Conservation (phyloP, 305 asterid genomes). For the Fraxinus ornus region DNA sequence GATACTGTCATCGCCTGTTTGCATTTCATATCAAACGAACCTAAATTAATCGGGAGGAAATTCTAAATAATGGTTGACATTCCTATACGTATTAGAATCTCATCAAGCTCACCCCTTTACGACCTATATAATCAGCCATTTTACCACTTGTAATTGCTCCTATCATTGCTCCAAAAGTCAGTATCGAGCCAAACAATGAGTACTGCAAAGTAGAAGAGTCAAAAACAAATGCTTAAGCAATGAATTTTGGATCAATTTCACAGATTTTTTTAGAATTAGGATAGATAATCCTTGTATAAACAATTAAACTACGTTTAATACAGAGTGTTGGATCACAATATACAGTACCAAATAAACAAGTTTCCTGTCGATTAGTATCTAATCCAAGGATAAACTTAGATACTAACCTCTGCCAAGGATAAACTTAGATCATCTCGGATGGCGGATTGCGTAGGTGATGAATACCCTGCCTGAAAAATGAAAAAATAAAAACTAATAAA, state of each 20-base stretch:
- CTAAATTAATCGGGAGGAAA: constrained; percentile 2
- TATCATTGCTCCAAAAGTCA: constrained; percentile 94
- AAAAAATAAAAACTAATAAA: background rate
- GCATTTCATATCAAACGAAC: constrained; percentile 17
- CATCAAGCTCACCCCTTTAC: constrained; percentile 71
- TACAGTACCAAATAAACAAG: background rate
- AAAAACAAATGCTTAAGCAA: background rate
- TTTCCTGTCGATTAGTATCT: background rate
- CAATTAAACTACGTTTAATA: background rate
- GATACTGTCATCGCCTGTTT: constrained; percentile 84
- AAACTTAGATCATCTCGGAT: constrained; percentile 64
- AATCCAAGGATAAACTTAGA: no score
- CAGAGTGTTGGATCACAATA: background rate
- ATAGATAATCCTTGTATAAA: background rate
- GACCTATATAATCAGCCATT: constrained; percentile 74
- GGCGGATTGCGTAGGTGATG: constrained; percentile 83
- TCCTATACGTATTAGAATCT: background rate
- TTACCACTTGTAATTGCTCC: constrained; percentile 92
- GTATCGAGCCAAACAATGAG: constrained; percentile 85
- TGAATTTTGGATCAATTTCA: constrained; percentile 6
- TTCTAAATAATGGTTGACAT: background rate
- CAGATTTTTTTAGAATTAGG: background rate
- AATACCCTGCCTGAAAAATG: constrained; percentile 69
- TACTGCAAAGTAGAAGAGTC: constrained; percentile 47
- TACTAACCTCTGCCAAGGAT: constrained; percentile 77